A percentile compares a stretch with the other conserved stretches of the same genome.
Conservation (phyloP, 768 basidiomycete species). For the Suillus cothurnatus region DNA sequence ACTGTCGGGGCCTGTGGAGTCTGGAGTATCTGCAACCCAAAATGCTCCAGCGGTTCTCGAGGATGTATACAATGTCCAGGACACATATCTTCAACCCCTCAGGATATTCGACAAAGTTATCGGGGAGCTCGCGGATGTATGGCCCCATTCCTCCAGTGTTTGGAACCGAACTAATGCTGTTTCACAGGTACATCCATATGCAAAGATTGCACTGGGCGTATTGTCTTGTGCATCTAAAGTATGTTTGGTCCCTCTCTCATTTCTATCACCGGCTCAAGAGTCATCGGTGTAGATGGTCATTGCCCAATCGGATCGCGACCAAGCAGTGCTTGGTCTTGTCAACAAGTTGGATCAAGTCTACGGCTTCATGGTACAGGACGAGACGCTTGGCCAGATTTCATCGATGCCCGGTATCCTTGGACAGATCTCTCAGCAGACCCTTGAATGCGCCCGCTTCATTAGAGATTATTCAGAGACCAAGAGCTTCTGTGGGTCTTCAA, state of each 20-base stretch:
- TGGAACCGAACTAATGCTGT: background rate
- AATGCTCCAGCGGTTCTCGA: too few relatives aligned
- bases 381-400: background rate
- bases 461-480: constrained; percentile 9
- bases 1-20: too few relatives aligned
- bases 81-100: too few relatives aligned
- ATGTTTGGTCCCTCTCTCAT: background rate
- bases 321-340: constrained; percentile 2
- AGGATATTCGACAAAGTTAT: background rate
- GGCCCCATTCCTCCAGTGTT: background rate
- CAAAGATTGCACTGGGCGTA: constrained; percentile 1
- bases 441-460: constrained; percentile 12
- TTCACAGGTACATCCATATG: constrained; percentile 7
- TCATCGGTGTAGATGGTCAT: background rate
- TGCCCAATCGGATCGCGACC: constrained; percentile 3
- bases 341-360: background rate
- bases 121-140: background rate
- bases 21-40: too few relatives aligned
- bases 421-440: constrained; percentile 8
- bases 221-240: constrained; percentile 4
- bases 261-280: too few relatives aligned
- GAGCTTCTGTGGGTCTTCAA: constrained; percentile 9
- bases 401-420: constrained; percentile 1
- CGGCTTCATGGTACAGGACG: constrained; percentile 2
- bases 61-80: too few relatives aligned